Evolutionary conservation across 2,329 filamentous ascomycete species (phyloP).

Genomic region (Didymella sp.): DNA sequence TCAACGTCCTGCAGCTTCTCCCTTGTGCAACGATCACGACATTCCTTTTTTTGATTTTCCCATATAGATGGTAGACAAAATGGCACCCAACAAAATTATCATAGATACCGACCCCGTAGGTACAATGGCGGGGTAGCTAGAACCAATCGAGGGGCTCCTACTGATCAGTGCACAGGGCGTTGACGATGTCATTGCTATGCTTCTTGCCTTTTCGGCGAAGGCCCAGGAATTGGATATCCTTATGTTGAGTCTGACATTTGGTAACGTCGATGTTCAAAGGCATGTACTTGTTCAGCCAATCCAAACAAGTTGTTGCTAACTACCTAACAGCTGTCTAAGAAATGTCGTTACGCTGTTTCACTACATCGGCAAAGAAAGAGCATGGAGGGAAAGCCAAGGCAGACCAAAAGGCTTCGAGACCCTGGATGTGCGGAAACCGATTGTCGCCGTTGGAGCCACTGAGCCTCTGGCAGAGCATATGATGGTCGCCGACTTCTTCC

Average conservation of each 20-base stretch:
- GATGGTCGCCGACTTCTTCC: slow-evolving; percentile 76
- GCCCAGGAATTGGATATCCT: slow-evolving; percentile 85
- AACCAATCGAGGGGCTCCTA: background rate
- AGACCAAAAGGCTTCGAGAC: slow-evolving; percentile 74
- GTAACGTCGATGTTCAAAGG: slow-evolving; percentile 89
- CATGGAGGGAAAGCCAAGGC: slow-evolving; percentile 77
- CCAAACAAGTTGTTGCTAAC: background rate
- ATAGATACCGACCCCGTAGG: slow-evolving; percentile 93
- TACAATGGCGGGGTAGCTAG: slow-evolving; percentile 20
- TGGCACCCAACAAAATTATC: slow-evolving; percentile 71
- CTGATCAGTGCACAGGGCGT: slow-evolving; percentile 65
- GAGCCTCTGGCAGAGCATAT: slow-evolving; percentile 84
- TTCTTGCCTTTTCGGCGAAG: slow-evolving; percentile 82
- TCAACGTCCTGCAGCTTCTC: slow-evolving; percentile 10
- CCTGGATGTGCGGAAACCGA: slow-evolving; percentile 75
- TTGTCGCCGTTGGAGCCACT: slow-evolving; percentile 85
- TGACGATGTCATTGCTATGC: slow-evolving; percentile 88
- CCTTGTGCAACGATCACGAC: slow-evolving; percentile 11
- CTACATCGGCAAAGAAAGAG: slow-evolving; percentile 85
- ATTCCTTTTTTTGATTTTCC: slow-evolving; percentile 4
- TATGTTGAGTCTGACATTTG: slow-evolving; percentile 89
- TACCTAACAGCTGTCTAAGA: slow-evolving; percentile 71
- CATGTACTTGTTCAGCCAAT: slow-evolving; percentile 19
- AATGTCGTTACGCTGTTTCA: slow-evolving; percentile 93
- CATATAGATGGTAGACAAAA: slow-evolving; percentile 27